These are phyloP conservation scores for Ascosphaera pollenicola DNA, from an alignment of 2,329 filamentous ascomycete species.

Conservation along the genomic window DNA sequence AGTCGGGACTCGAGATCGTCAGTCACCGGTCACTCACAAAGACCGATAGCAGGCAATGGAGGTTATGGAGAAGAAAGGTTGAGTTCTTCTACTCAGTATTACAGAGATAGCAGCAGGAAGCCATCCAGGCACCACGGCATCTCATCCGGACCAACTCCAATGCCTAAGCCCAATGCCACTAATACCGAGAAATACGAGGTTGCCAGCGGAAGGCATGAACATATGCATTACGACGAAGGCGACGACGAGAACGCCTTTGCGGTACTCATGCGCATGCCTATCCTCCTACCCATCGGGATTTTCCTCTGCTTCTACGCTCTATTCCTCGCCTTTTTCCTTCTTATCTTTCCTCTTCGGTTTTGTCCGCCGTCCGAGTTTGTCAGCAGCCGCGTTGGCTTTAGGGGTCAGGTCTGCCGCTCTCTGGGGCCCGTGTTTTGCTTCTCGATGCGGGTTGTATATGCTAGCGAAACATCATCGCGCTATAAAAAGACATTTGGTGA, in stretches of 20 bases:
- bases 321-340: conserved; percentile 27
- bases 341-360: conserved; percentile 31
- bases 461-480: conserved; percentile 7
- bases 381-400: conserved; percentile 23
- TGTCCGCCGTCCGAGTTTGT: conserved; percentile 22
- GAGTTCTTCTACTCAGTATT: too few species aligned
- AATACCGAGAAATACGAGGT: neutral
- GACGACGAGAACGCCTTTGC: conserved; percentile 11
- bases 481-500: conserved; percentile 2
- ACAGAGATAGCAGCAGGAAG: too few species aligned
- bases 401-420: conserved; percentile 27
- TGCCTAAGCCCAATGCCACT: conserved; percentile 1
- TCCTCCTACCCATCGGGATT: conserved; percentile 32
- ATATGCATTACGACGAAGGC: neutral
- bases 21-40: too few species aligned
- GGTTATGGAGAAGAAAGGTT: too few species aligned
- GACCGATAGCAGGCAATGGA: too few species aligned
- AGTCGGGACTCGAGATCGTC: too few species aligned
- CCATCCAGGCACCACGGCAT: neutral
- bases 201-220: conserved; percentile 4
- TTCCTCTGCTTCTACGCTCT: conserved; percentile 32
- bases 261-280: conserved; percentile 27
- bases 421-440: conserved; percentile 29
- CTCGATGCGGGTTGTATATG: conserved; percentile 19
- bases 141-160: conserved; percentile 4